phyloP scores from a whole-genome alignment of 495 filamentous ascomycete species.

The Aspergillus avenaceus region DNA sequence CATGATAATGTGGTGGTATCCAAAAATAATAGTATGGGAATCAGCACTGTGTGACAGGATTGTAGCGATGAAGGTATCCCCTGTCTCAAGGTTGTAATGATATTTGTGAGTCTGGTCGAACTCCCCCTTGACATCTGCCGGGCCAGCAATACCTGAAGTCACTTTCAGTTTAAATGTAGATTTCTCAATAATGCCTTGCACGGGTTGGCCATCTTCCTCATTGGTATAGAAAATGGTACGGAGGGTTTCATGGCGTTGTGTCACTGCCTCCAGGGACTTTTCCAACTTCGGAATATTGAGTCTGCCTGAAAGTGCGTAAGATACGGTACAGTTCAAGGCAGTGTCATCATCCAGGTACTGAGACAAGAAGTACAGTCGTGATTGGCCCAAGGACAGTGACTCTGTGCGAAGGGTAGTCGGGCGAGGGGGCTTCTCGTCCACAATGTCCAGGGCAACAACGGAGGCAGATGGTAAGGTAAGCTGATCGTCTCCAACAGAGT shows the following conservation, averaged over 20 bases:
- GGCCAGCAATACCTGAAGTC: background rate
- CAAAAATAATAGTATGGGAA: conserved; percentile 12
- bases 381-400: conserved; percentile 2
- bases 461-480: no score
- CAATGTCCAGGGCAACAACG: no score
- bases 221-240: background rate
- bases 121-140: conserved; percentile 28
- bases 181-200: background rate
- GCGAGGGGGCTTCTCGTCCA: background rate
- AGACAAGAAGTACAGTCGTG: background rate
- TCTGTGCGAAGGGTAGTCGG: background rate
- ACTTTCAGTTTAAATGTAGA: background rate
- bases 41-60: conserved; percentile 3
- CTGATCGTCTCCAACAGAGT: no score
- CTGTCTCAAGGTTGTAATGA: background rate
- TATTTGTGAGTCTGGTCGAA: conserved; percentile 22
- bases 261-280: background rate
- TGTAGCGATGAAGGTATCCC: conserved; percentile 5
- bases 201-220: background rate
- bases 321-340: conserved; percentile 2
- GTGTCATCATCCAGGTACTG: conserved; percentile 2
- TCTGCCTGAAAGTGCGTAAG: background rate
- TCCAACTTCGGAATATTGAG: background rate
- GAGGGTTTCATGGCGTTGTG: background rate
- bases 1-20: conserved; percentile 31